Base-by-base conservation (phyloP, 352 stramenopile genomes). In the Phytophthora boehmeriae region DNA sequence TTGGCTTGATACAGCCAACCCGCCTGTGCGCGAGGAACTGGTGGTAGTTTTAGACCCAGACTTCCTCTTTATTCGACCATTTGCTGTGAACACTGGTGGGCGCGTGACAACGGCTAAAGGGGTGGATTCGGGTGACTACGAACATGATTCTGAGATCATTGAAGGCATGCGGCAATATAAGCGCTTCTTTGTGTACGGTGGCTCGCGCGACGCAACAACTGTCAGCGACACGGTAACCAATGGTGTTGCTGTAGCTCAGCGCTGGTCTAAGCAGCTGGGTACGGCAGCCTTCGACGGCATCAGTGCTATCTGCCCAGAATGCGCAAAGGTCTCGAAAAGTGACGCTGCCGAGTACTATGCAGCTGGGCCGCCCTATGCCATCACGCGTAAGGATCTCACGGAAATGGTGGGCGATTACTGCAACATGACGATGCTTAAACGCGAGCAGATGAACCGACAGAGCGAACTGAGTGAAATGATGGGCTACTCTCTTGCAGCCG, bases 121-220 rank as follows among this genome's bases (percentile, higher is more conserved):
- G 23, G 83, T 86, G 11, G 68, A 93, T 55, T 87, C 80, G 8
- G 60, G 84, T 27, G 77, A 92, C 52, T 79, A 89, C 53, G 57
- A 78, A n/a, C 58, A 65, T 17, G 66, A 91, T 41, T 54, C 60
- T 0, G 83, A 93, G 48, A 78, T 95, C 3, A 58, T 95, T 16
- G 74, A 90, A 56, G 86, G 86, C 4, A 73, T 92, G 41, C 78
- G 80, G 11, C 80, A 92, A 55, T 90, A 92, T 66, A 95, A 95
- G 60, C 75, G 60, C 23, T 92, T 93, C 51, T 90, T 89, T 50
- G 83, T 95, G 54, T 93, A 92, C 62, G 63, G 82, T 58, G 83
- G 83, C 30, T 55, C 57, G 42, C 80, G 80, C 8, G 45, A 71
- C 8, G 5, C 63, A 4, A 45, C 36, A 10, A 63, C 62, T 4